Evolutionary conservation across 768 basidiomycete species (phyloP), one percentile per base, ranked within the genome.

Genomic region (Phlegmacium glaucopus): DNA sequence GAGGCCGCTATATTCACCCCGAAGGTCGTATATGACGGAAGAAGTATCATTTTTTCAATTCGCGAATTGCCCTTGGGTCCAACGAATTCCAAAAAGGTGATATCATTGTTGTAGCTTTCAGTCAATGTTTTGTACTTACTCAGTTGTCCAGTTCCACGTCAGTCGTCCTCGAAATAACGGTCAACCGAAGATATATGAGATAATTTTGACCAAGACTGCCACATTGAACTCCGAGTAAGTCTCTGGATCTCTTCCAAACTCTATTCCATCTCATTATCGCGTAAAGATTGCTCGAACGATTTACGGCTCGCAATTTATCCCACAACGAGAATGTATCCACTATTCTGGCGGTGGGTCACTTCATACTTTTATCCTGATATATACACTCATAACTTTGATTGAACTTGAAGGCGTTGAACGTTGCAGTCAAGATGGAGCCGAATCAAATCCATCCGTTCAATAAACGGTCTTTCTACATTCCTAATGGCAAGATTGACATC

Each of bases 351-450:
- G 86, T 80, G 52, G 48, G 72, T 56, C 8, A 17, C 16, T 6
- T 25, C 32, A 17, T 26, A 5, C 36, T 18, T 18, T 29, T 35
- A 11, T 39, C 6, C n/a, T n/a, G 9, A 32, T 36, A 26, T 25
- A 12, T 6, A 16, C 8, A 2, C 17, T 49, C 18, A 32, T 22
- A 2, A n/a, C 40, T 26, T 36, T 17, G 49, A 35, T 44, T 16
- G 11, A 6, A 8, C 16, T 16, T 22, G 13, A 17, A 88, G 86
- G 84, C 85, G 0, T 60, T 85, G 40, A 90, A 91, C 49, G 83
- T 90, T 4, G 83, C 82, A 9, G 74, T 91, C 12, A 77, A 88
- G 0, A 87, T 87, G 83, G 78, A 79, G 45, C 89, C 89, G 0
- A 84, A 78, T 2, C 61, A 79, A 59, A 72, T 74, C 15, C 80